A percentile compares a stretch with the other conserved stretches of the same genome.
Evolutionary conservation across 2,329 filamentous ascomycete genomes (phyloP).

Genomic region (Polytolypa hystricis): DNA sequence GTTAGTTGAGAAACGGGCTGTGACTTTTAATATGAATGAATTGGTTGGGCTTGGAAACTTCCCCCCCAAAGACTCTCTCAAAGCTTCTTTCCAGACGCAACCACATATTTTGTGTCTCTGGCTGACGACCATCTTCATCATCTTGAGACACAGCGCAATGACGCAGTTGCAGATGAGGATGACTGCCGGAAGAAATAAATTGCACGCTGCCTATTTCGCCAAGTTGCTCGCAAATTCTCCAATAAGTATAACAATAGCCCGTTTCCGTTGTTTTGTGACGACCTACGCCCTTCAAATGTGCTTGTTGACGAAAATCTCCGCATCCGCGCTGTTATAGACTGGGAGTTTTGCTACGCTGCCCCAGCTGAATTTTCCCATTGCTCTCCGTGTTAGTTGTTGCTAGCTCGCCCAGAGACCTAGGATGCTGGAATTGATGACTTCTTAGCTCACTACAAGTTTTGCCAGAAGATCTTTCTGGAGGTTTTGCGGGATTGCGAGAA

Average conservation of each 20-base stretch:
- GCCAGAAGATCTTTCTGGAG: constrained; percentile 17
- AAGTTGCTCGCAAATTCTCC: constrained; percentile 14
- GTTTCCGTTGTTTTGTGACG: constrained; percentile 22
- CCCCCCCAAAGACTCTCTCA: constrained; percentile 12
- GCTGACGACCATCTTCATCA: constrained; percentile 18
- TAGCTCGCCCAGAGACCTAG: constrained; percentile 20
- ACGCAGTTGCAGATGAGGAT: constrained; percentile 15
- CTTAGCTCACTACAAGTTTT: constrained; percentile 15
- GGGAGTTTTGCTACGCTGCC: constrained; percentile 20
- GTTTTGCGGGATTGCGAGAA: constrained; percentile 17
- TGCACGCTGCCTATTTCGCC: constrained; percentile 16
- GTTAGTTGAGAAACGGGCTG: constrained; percentile 12
- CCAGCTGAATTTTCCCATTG: constrained; percentile 16
- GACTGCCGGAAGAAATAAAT: constrained; percentile 21
- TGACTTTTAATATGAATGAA: constrained; percentile 21
- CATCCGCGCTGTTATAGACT: constrained; percentile 18
- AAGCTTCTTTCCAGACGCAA: constrained; percentile 13
- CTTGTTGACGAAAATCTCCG: constrained; percentile 15
- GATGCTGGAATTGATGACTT: constrained; percentile 17
- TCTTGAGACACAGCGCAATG: constrained; percentile 19
- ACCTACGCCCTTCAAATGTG: constrained; percentile 19
- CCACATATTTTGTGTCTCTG: constrained; percentile 19
- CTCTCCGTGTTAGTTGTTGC: constrained; percentile 19
- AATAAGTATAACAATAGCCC: constrained; percentile 14
- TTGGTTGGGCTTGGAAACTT: constrained; percentile 15